Conservation (phyloP, 108 stramenopile species). For the Pseudonitzschia pungens region DNA sequence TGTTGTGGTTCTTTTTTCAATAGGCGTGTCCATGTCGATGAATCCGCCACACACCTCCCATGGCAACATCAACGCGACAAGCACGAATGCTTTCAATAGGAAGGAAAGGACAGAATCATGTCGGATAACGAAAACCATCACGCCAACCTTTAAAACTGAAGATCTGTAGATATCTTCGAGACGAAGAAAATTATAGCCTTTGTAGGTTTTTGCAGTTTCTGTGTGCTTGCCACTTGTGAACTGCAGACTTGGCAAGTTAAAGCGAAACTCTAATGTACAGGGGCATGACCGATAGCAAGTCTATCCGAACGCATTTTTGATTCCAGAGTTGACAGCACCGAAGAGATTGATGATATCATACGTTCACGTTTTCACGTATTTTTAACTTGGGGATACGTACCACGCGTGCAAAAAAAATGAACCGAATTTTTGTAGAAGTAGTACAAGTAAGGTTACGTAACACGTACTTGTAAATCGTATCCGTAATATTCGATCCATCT, state of each 20-base stretch:
- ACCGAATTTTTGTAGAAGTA: not conserved
- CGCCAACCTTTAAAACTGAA: not conserved
- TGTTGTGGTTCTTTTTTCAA: constrained; percentile 59
- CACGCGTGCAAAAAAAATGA: not conserved
- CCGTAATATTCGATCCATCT: not conserved
- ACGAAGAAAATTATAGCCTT: not conserved
- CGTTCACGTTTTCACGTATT: not conserved
- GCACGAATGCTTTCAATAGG: not conserved
- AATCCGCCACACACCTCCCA: constrained; percentile 19
- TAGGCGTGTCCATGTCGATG: constrained; percentile 81
- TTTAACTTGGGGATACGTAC: too few relatives aligned
- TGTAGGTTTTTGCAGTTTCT: not conserved
- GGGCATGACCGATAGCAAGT: not conserved
- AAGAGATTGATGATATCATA: not conserved
- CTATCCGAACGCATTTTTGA: not conserved
- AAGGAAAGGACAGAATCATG: not conserved
- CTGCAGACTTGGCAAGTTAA: too few relatives aligned
- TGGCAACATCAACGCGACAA: not conserved
- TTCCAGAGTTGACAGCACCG: too few relatives aligned
- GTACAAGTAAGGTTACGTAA: not conserved
- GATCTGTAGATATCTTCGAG: not conserved
- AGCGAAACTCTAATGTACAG: not conserved
- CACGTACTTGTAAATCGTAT: not conserved
- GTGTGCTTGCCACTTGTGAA: too few relatives aligned
- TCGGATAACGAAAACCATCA: not conserved